Percentiles rank a stretch among this genome's conserved stretches.
phyloP scores from a whole-genome alignment of 805 yeast species.

The Schwanniomyces polymorphus region DNA sequence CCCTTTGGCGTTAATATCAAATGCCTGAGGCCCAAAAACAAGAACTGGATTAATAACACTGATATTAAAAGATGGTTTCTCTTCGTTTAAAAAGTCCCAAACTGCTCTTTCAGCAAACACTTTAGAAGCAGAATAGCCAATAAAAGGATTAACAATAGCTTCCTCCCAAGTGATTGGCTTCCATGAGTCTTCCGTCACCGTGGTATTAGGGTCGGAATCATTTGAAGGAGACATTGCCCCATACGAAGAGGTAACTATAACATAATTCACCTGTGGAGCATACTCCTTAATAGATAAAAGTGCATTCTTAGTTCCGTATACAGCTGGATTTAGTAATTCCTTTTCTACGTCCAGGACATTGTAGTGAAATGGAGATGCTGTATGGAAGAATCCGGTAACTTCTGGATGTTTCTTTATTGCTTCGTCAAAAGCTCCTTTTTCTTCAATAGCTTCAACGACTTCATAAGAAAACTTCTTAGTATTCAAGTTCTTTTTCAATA shows the following conservation, averaged over 20 bases:
- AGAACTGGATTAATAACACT: conserved; percentile 24
- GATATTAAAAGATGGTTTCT: conserved; percentile 36
- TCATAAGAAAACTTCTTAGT: conserved; percentile 14
- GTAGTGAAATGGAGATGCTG: conserved; percentile 49
- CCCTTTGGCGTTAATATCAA: conserved; percentile 15
- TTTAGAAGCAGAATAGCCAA: conserved; percentile 45
- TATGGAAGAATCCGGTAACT: conserved; percentile 44
- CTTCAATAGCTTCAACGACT: conserved; percentile 20
- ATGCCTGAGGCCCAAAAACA: conserved; percentile 25
- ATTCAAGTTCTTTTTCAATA: conserved; percentile 14
- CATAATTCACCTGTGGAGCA: conserved; percentile 41
- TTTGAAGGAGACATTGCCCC: conserved; percentile 24
- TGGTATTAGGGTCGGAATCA: no score
- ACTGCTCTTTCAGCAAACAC: conserved; percentile 56
- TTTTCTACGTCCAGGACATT: conserved; percentile 36
- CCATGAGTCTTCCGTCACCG: no score
- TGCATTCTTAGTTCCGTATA: conserved; percentile 47
- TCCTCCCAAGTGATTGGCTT: conserved; percentile 18
- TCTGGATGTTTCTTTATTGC: conserved; percentile 38
- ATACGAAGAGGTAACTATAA: conserved; percentile 53
- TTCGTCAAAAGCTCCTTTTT: conserved; percentile 41
- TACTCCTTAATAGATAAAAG: conserved; percentile 37
- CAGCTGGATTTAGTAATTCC: conserved; percentile 49
- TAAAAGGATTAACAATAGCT: conserved; percentile 3
- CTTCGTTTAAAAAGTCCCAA: conserved; percentile 50